phyloP scores from a whole-genome alignment of 176 grass and related monocot genomes.

The maize (Zea mays) region DNA sequence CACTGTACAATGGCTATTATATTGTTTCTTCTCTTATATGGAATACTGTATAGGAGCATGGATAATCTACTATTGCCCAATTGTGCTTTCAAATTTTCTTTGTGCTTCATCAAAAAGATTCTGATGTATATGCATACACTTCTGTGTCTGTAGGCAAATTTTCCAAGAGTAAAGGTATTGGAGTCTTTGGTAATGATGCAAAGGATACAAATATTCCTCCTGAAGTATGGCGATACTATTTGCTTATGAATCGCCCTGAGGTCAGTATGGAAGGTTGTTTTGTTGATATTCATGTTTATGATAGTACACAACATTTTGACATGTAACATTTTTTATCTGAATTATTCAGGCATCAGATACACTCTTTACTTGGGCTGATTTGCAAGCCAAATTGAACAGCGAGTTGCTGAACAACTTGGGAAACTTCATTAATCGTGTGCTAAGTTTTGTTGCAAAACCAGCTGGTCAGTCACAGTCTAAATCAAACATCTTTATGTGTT shows the following conservation, averaged over 20 bases:
- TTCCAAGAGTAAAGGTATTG: conserved; percentile 89
- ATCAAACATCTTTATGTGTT: conserved; percentile 14
- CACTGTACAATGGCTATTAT: too few species aligned
- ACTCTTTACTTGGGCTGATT: conserved; percentile 89
- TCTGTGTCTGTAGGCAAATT: conserved; percentile 69
- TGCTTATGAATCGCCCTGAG: conserved; percentile 93
- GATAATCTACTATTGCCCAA: background rate
- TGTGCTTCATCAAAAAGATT: background rate
- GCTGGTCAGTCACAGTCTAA: conserved; percentile 56
- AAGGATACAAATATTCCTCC: conserved; percentile 80
- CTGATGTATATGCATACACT: conserved; percentile 15
- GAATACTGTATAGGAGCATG: background rate
- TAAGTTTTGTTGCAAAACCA: conserved; percentile 93
- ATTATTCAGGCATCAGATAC: conserved; percentile 79
- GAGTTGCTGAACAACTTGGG: conserved; percentile 85
- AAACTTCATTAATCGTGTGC: conserved; percentile 90
- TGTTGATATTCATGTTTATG: conserved; percentile 25
- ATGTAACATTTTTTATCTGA: conserved; percentile 32
- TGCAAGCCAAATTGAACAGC: conserved; percentile 88
- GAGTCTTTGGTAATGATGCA: conserved; percentile 96
- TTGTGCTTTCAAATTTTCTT: background rate
- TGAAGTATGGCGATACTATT: conserved; percentile 95
- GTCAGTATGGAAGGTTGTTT: conserved; percentile 52
- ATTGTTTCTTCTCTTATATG: too few species aligned
- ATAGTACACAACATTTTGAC: conserved; percentile 1